phyloP scores from a whole-genome alignment of 306 rosid genomes.

The Cucumis hystrix region DNA sequence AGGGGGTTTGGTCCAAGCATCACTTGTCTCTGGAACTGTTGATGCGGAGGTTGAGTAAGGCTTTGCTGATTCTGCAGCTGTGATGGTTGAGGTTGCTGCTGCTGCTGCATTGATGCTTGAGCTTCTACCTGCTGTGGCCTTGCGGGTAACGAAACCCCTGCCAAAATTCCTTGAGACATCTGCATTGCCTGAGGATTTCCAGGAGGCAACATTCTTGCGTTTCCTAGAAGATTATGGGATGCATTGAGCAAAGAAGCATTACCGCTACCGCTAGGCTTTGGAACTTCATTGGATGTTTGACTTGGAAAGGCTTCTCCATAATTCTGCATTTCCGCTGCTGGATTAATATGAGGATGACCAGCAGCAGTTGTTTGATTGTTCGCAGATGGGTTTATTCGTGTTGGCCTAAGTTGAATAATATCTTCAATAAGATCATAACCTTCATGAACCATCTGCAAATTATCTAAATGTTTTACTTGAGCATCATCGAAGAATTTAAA shows the following conservation, averaged over 20 bases:
- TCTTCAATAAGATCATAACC: slow-evolving; percentile 43
- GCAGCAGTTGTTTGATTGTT: slow-evolving; percentile 39
- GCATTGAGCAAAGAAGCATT: slow-evolving; percentile 39
- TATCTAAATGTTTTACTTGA: background rate
- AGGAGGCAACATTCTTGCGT: slow-evolving; percentile 79
- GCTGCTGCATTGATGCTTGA: slow-evolving; percentile 39
- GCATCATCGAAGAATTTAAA: background rate
- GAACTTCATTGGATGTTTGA: slow-evolving; percentile 52
- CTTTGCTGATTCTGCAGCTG: slow-evolving; percentile 59
- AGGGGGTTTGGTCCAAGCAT: slow-evolving; percentile 58
- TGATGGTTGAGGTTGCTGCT: background rate
- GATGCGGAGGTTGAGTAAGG: slow-evolving; percentile 56
- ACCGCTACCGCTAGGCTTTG: slow-evolving; percentile 30
- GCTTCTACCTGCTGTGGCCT: slow-evolving; percentile 67
- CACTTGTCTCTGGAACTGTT: slow-evolving; percentile 70
- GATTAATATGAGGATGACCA: slow-evolving; percentile 29
- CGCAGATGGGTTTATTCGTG: slow-evolving; percentile 25
- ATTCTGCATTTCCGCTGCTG: slow-evolving; percentile 57
- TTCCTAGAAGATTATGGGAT: slow-evolving; percentile 50
- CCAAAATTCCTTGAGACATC: slow-evolving; percentile 75
- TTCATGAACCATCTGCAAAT: slow-evolving; percentile 30
- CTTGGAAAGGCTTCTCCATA: slow-evolving; percentile 50
- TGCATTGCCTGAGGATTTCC: slow-evolving; percentile 79
- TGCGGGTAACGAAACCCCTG: slow-evolving; percentile 54
- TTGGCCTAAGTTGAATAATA: slow-evolving; percentile 42